Conservation (phyloP, 2,329 filamentous ascomycete species). For the Boeremia lycopersici region DNA sequence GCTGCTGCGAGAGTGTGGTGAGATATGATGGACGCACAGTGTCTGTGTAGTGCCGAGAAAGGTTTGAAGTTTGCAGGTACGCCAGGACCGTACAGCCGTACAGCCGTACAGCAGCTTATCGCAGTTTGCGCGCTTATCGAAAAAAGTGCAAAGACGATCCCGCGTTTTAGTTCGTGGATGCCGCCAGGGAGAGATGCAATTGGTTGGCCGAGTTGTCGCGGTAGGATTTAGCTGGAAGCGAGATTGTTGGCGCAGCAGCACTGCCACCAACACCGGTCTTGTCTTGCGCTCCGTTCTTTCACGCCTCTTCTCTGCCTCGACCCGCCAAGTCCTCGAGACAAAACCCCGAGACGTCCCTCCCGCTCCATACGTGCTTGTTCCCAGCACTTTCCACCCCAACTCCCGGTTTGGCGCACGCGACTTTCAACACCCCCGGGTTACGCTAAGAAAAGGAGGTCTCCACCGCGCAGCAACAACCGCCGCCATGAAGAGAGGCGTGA, state of each 20-base stretch:
- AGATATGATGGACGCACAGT: constrained; percentile 7
- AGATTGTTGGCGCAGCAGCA: constrained; percentile 25
- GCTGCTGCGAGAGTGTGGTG: constrained; percentile 12
- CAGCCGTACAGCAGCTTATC: constrained; percentile 4
- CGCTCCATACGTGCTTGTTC: constrained; percentile 21
- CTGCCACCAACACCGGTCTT: constrained; percentile 13
- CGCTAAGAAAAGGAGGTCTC: constrained; percentile 31
- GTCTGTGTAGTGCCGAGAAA: not conserved
- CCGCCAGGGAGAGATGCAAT: not conserved
- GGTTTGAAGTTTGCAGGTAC: not conserved
- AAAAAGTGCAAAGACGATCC: not conserved
- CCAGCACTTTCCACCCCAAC: constrained; percentile 3
- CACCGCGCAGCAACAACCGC: constrained; percentile 12
- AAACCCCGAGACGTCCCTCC: constrained; percentile 12
- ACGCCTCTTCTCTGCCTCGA: constrained; percentile 19
- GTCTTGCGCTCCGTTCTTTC: constrained; percentile 22
- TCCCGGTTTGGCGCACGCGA: constrained; percentile 8
- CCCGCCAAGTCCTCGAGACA: constrained; percentile 19
- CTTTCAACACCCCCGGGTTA: not conserved
- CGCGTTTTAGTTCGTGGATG: constrained; percentile 19
- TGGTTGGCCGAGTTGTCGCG: not conserved
- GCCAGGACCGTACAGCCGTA: not conserved
- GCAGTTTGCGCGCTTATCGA: not conserved
- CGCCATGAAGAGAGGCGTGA: constrained; percentile 65
- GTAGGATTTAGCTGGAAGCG: constrained; percentile 9